Evolutionary conservation across 2,329 filamentous ascomycete genomes (phyloP), one percentile per base, ranked within the genome.

Genomic region (Colletotrichum orchidophilum): DNA sequence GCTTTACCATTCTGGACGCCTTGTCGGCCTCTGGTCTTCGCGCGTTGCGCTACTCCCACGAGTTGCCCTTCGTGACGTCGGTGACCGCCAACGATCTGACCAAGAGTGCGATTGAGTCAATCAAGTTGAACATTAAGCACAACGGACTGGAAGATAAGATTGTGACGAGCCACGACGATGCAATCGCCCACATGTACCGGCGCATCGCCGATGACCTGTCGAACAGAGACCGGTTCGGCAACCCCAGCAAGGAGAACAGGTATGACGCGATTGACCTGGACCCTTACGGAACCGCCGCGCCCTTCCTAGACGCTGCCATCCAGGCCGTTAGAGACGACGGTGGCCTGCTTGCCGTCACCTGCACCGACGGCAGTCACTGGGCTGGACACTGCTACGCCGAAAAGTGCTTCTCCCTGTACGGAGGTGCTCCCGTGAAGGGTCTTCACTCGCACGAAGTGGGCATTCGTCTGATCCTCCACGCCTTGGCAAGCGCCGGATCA

Each of bases 261-360:
- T 99, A 97, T 80, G 94, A 98, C 80, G 95, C 98, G 26, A 96
- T 99, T 74, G 96, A 99, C 79, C 88, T 99, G 33, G 96, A 99
- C 79, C 96, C 96, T 0, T 99, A 99, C 77, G 96, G 96, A 52
- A 97, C 94, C 0, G 96, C 96, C 1, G 94, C 94, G 11, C 93
- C 94, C 1, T 99, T 99, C 81, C 88, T 99, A 64, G 96, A 99
- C 79, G 91, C 94, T 1, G 95, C 96, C 1, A 86, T 99, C 9
- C 95, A 98, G 81, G 91, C 94, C 1, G 88, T 98, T 8, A 91
- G 88, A 59, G 89, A 93, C 74, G 94, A 98, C 75, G 96, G 96
- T 1, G 96, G 96, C 4, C 86, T 99, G 49, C 87, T 99, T 5
- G 98, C 95, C 79, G 93, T 99, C 5, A 99, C 96, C 1, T 99